phyloP scores from a whole-genome alignment of 805 yeast genomes.

The Pichia nakasei region DNA sequence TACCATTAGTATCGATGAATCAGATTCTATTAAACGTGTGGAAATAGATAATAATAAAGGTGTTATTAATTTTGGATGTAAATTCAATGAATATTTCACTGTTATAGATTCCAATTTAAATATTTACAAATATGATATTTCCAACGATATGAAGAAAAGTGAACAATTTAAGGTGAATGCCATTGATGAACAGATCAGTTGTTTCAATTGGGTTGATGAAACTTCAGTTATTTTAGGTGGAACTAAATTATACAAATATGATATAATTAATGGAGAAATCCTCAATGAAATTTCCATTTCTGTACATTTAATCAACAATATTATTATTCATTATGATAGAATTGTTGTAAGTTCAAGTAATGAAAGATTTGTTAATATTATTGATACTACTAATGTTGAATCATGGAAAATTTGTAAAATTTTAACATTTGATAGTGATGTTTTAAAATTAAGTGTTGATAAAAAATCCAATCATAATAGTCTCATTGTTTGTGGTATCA shows the following conservation, averaged over 20 bases:
- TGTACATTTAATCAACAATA: neutral
- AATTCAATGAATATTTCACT: neutral
- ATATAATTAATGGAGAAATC: neutral
- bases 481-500: neutral
- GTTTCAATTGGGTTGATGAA: neutral
- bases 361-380: conserved; percentile 75
- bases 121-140: neutral
- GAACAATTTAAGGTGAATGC: neutral
- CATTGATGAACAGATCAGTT: neutral
- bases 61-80: neutral
- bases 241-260: neutral
- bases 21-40: neutral
- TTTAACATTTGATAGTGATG: neutral
- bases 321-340: neutral
- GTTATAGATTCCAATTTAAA: neutral
- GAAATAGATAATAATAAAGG: neutral
- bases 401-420: neutral
- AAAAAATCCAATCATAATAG: neutral
- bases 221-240: neutral
- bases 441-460: neutral
- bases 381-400: conserved; percentile 32
- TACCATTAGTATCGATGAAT: neutral
- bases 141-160: neutral
- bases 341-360: conserved; percentile 39
- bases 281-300: neutral